These are phyloP conservation scores for Eucalyptus tenuipes DNA, from an alignment of 345 rosid species.

Conservation along the genomic window DNA sequence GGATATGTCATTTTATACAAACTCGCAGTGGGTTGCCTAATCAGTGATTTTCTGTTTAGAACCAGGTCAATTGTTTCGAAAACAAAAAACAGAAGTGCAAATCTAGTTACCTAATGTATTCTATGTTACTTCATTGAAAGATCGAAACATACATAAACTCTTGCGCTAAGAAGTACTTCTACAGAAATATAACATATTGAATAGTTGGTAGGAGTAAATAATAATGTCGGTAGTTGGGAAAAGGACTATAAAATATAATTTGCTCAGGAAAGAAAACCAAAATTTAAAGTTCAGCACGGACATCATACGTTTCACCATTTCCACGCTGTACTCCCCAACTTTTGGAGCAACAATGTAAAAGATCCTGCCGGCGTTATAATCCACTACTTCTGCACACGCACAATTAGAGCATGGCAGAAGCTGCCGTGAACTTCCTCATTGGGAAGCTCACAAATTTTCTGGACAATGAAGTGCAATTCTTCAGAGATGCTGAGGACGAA, in stretches of 20 bases:
- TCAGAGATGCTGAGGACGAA: not conserved
- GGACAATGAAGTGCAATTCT: not conserved
- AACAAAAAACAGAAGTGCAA: not conserved
- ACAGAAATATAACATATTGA: too few species aligned
- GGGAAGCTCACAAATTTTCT: not conserved
- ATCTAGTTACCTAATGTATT: not conserved
- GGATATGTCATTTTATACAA: not conserved
- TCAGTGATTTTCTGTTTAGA: not conserved
- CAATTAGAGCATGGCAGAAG: not conserved
- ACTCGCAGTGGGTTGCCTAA: not conserved
- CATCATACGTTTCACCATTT: not conserved
- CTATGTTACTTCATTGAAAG: not conserved
- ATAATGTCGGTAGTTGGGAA: too few species aligned
- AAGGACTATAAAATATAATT: not conserved
- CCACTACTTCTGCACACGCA: not conserved
- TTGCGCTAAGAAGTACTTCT: too few species aligned
- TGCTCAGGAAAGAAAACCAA: not conserved
- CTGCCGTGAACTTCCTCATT: not conserved
- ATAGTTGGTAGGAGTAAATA: not conserved
- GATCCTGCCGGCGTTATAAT: not conserved
- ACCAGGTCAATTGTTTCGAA: too few species aligned
- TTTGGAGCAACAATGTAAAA: not conserved
- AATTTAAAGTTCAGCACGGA: not conserved
- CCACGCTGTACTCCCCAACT: too few species aligned
- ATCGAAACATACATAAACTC: not conserved